Base-by-base conservation (phyloP, 2,329 filamentous ascomycete species). In the Aspergillus brunneoviolaceus region DNA sequence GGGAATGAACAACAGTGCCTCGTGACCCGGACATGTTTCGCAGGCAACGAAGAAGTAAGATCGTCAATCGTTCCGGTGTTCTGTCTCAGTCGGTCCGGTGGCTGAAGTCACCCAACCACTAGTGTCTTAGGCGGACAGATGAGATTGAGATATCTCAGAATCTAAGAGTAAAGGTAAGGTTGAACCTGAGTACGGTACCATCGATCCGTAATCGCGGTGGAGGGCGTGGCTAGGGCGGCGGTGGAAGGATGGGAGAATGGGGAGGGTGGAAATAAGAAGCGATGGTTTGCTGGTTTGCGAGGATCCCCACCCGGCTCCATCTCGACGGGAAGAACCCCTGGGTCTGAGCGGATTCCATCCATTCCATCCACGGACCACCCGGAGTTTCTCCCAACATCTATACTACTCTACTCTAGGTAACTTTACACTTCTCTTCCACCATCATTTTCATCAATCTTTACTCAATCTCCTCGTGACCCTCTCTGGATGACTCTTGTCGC, bases 261-360 rank as follows among this genome's bases (percentile, higher is more conserved):
- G 35, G 35, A 21, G 25, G 23, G 53, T 55, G 53, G 53, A 55
- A 55, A 55, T 48, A 55, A 55, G 48, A 48, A 25, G 39, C 7
- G 39, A 19, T 19, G 39, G 39, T 7, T 45, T 19, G 39, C 6
- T 19, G 39, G 39, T 7, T 45, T 19, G 39, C 6, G 14, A 19
- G 39, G 39, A 16, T 16, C 14, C 16, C 39, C 39, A 29, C 45
- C 16, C 33, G 53, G 53, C 53, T 48, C 53, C 53, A 55, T 55
- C 53, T 55, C 53, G 39, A 45, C 39, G 53, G 53, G 33, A 47
- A 47, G 53, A 55, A 55, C 53, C 53, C 27, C 53, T 55, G 53
- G 53, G 53, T 55, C 53, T 55, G 29, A 55, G 53, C 53, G 53
- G 53, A 49, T 49, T 29, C 52, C 12, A 49, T 48, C 42, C 53